Evolutionary conservation across 306 rosid species (phyloP), one percentile per base, ranked within the genome.

Genomic region (Urtica urens): DNA sequence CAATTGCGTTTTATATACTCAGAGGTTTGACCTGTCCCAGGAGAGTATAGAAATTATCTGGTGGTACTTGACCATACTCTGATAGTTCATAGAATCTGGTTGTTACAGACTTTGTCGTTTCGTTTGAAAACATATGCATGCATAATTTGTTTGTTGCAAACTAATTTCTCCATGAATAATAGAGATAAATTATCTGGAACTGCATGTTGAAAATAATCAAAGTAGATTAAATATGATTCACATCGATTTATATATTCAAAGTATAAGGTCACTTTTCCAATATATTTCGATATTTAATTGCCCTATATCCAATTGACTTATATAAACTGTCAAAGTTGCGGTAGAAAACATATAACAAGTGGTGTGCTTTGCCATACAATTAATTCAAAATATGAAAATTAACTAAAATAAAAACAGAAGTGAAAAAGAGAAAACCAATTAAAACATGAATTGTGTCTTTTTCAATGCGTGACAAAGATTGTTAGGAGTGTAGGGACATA

Each of bases 91-190:
- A 17, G 25, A 49, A 49, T 28, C 54, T 27, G 38, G 10, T 47
- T 1, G 23, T 26, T 14, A 8, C 29, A 29, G 21, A 12, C 10
- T 49, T 27, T 10, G n/a, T 17, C 23, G 11, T 29, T 46, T n/a
- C n/a, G n/a, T n/a, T 29, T 30, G 0, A 7, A 17, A 10, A 13
- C 38, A n/a, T n/a, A n/a, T n/a, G n/a, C n/a, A n/a, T 49, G 14
- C 19, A 18, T 49, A 49, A 29, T 49, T 49, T 27, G 16, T 49
- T 9, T 29, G 38, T 49, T 49, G 54, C 10, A 19, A 16, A 49
- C 28, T 49, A 14, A 29, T 49, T 29, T 49, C 39, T 14, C 10
- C 28, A 10, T 2, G 38, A 11, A 17, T 49, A 4, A 49, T 49
- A 29, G 11, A 16, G 3, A 4, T 15, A 1, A 23, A 23, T 46